Evolutionary conservation across 1,139 yeast species (phyloP), one percentile per base, ranked within the genome.

Genomic region (Saccharomyces hybrid): DNA sequence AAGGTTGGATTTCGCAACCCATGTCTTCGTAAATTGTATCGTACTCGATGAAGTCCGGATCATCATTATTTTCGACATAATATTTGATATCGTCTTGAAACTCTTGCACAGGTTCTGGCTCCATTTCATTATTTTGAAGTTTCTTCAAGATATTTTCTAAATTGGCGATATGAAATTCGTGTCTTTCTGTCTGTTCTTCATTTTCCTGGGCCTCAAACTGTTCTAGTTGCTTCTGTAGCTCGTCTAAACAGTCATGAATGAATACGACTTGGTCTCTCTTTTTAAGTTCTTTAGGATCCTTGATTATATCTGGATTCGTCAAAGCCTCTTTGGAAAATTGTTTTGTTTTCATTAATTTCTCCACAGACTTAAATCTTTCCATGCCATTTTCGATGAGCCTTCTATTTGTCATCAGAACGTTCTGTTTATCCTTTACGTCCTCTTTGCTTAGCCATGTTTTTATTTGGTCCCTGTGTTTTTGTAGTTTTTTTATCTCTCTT

Each of bases 311-410:
- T 32, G 81, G 78, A 63, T 85, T 79, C 56, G 87, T 90, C 61
- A 93, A 77, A 0, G 98, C 99, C 73, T 93, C 99, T 68, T 89
- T 89, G 46, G 96, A 86, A 68, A 89, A 95, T 55, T 96, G 97
- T 70, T 95, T 95, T 41, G 96, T 91, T 73, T 95, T 95, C 82
- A 90, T 87, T 62, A 87, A 83, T 74, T 91, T 88, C 70, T 95
- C 99, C 61, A 91, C 88, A 53, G 93, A 93, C 70, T 95, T 95
- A 74, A 95, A 95, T 63, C 93, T 81, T 72, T 95, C 99, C 99
- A 93, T 93, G 55, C 95, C 96, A 68, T 80, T 82, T 71, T 95
- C 97, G 62, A 95, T 93, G 62, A 84, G 75, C 62, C 84, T 80
- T 54, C 99, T 78, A 64, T 90, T 88, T 58, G 91, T 98, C 59